Evolutionary conservation across 106 monocot genomes (phyloP), one percentile per base, ranked within the genome.

Genomic region (Agapanthus africanus): DNA sequence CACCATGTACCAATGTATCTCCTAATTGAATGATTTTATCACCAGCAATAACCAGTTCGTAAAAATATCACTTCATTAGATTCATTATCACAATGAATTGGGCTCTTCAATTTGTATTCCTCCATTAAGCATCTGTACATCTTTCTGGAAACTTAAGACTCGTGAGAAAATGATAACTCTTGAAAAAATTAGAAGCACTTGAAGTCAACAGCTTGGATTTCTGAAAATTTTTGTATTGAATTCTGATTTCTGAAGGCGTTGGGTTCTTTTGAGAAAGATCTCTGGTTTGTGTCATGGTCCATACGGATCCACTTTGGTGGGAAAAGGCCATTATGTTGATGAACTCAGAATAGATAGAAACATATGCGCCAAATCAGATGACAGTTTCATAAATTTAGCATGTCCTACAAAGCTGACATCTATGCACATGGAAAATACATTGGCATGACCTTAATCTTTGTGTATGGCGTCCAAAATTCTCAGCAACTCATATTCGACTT

Each of bases 311-410:
- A 7, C 1, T 57, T 27, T 57, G 30, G 31, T 57, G 15, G 19
- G 13, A 57, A 0, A 30, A 54, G 56, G 27, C 30, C 56, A 31
- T 11, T 2, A 21, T 30, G 14, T 28, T 57, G 56, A 19, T 3
- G 7, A 61, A 7, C 61, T 35, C 18, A 19, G 18, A 36, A 61
- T 19, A 6, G 23, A 35, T 7, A 36, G 61, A 19, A 18, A 19
- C 18, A 61, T 28, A 9, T 0, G 8, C 36, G 35, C 36, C 2
- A 22, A 18, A 61, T 32, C 59, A 32, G n/a, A 59, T 32, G 15
- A 32, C 2, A 33, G n/a, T 35, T 61, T 35, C 61, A n/a, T 36
- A 7, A 6, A 61, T 61, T 65, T 65, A 39, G 61, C 38, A 65
- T 25, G 39, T 18, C 9, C 23, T 26, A 65, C 16, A 22, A 63